Conservation (phyloP, 2,329 filamentous ascomycete species). For the Lecanosticta acicola region DNA sequence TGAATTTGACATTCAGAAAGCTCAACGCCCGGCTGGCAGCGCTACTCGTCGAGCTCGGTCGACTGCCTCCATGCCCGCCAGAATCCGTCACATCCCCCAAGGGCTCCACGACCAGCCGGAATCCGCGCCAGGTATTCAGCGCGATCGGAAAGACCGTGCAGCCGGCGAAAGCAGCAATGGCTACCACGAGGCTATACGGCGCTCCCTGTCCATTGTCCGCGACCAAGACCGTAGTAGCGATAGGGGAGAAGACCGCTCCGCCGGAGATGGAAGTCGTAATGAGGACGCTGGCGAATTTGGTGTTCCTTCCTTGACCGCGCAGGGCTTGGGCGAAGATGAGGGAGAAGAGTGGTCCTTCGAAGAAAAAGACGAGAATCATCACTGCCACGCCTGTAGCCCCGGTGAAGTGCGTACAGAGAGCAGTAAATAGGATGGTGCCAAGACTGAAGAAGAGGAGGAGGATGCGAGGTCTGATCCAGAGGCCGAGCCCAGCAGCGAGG, state of each 20-base stretch:
- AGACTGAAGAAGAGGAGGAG: conserved; percentile 51
- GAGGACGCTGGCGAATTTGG: conserved; percentile 51
- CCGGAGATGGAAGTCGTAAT: conserved; percentile 52
- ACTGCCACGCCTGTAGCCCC: conserved; percentile 44
- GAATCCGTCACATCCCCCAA: conserved; percentile 21
- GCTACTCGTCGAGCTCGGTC: conserved; percentile 28
- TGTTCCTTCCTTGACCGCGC: conserved; percentile 53
- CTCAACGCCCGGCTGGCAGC: conserved; percentile 28
- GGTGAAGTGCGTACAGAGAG: conserved; percentile 47
- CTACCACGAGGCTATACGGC: conserved; percentile 49
- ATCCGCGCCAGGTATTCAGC: conserved; percentile 45
- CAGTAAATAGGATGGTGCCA: conserved; percentile 49
- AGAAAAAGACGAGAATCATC: conserved; percentile 51
- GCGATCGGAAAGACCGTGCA: conserved; percentile 52
- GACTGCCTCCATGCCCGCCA: not conserved
- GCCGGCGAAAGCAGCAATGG: conserved; percentile 47
- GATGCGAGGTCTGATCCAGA: conserved; percentile 53
- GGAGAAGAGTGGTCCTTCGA: conserved; percentile 56
- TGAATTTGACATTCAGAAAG: conserved; percentile 29
- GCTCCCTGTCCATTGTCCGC: conserved; percentile 37
- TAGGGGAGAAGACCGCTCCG: conserved; percentile 52
- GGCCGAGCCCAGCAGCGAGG: conserved; percentile 47
- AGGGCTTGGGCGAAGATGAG: conserved; percentile 55
- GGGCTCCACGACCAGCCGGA: conserved; percentile 44
- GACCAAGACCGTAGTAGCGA: conserved; percentile 46